A percentile compares a stretch with the other conserved stretches of the same genome.
These are phyloP conservation scores for Huntiella omanensis DNA, from an alignment of 2,329 filamentous ascomycete genomes.

Conservation along the genomic window DNA sequence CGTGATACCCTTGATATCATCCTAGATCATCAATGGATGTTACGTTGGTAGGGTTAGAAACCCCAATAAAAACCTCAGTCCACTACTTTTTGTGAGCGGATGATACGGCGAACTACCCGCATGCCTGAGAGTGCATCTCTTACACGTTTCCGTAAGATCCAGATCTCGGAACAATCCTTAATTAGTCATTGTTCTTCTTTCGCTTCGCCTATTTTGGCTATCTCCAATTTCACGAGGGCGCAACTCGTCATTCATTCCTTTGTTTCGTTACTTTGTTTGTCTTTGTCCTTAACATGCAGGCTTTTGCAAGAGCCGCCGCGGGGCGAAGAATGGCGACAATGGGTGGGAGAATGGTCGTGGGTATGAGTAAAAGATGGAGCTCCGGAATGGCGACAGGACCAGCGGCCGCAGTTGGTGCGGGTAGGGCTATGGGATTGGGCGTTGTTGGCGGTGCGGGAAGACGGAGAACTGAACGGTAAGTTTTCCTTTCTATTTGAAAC, in stretches of 20 bases:
- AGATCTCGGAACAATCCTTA: not conserved
- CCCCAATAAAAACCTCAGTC: too few relatives aligned
- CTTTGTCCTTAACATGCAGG: constrained; percentile 3
- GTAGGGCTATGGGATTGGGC: not conserved
- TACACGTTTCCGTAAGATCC: too few relatives aligned
- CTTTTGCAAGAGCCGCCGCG: constrained; percentile 7
- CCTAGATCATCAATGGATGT: too few relatives aligned
- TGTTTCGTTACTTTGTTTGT: not conserved
- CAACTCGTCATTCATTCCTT: not conserved
- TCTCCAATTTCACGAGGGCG: not conserved
- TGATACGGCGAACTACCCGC: too few relatives aligned
- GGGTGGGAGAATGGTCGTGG: not conserved
- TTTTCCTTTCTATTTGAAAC: constrained; percentile 1
- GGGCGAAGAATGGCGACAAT: not conserved
- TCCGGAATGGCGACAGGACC: not conserved
- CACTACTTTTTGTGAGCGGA: too few relatives aligned
- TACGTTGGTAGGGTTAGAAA: too few relatives aligned
- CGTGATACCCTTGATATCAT: too few relatives aligned
- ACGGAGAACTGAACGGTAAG: constrained; percentile 6
- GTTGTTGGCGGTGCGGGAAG: not conserved
- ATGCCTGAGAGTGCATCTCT: too few relatives aligned
- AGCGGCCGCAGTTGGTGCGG: not conserved
- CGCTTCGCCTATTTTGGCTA: not conserved
- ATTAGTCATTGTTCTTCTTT: not conserved
- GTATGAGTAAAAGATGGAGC: not conserved